Conservation (phyloP, 306 rosid genomes). For the Cicer judaicum region DNA sequence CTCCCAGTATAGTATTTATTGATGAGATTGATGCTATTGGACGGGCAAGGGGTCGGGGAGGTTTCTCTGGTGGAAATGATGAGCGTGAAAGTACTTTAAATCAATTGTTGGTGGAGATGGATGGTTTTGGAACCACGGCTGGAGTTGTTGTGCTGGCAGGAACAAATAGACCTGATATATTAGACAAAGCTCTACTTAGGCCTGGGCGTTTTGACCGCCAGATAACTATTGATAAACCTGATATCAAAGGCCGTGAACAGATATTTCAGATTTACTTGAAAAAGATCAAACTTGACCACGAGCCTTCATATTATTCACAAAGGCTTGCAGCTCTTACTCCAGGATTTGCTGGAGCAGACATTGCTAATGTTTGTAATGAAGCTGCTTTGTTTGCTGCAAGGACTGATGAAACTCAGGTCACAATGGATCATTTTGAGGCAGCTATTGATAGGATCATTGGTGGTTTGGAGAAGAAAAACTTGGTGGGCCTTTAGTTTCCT, state of each 20-base stretch:
- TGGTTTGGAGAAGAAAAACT: conserved; percentile 97
- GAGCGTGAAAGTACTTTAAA: conserved; percentile 98
- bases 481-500: conserved; percentile 50
- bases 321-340: conserved; percentile 99
- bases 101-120: conserved; percentile 98
- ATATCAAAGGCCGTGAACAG: conserved; percentile 89
- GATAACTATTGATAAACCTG: conserved; percentile 80
- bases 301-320: conserved; percentile 84
- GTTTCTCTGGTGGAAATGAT: conserved; percentile 82
- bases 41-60: conserved; percentile 97
- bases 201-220: conserved; percentile 98
- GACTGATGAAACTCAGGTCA: conserved; percentile 59
- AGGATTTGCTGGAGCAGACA: conserved; percentile 99
- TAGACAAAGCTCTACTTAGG: conserved; percentile 90
- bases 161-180: conserved; percentile 94
- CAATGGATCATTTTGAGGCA: conserved; percentile 82
- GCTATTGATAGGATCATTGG: conserved; percentile 95
- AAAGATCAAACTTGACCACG: conserved; percentile 83
- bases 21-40: conserved; percentile 99
- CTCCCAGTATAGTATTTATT: conserved; percentile 94
- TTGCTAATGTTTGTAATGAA: conserved; percentile 97
- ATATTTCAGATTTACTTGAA: conserved; percentile 85
- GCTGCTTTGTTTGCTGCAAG: conserved; percentile 98
- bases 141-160: conserved; percentile 99
- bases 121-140: conserved; percentile 93